These are phyloP conservation scores for Phytomonas sp. DNA, from an alignment of 208 protist species.

Conservation along the genomic window DNA sequence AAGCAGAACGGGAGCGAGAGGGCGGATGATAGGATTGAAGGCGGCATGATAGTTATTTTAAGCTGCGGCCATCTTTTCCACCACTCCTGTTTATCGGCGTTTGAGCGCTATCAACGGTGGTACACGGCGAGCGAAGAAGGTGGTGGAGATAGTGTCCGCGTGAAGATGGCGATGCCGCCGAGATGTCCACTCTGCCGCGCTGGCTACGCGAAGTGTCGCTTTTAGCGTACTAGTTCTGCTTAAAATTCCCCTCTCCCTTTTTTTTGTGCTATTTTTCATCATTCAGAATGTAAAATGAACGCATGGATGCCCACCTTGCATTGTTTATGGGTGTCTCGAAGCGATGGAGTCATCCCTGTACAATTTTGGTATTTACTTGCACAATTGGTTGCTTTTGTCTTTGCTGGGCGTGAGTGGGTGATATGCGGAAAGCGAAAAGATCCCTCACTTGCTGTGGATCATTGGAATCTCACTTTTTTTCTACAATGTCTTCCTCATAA, in stretches of 20 bases:
- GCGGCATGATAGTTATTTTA: constrained; percentile 44
- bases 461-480: constrained; percentile 13
- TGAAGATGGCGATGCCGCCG: constrained; percentile 6
- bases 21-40: no score
- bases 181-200: constrained; percentile 73
- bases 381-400: neutral
- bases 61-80: constrained; percentile 86
- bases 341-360: neutral
- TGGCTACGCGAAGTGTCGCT: constrained; percentile 63
- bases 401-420: neutral
- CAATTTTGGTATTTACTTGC: neutral
- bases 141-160: neutral
- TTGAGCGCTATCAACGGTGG: constrained; percentile 59
- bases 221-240: constrained; percentile 21
- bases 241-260: neutral
- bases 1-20: no score
- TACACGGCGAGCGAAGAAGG: no score
- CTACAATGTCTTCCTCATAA: constrained; percentile 2
- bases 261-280: neutral
- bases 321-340: constrained; percentile 2
- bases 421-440: no score
- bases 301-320: no score
- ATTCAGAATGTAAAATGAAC: no score
- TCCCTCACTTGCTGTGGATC: neutral
- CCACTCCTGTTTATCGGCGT: constrained; percentile 50